Evolutionary conservation across 768 basidiomycete genomes (phyloP).

Genomic region (Xanthoconium stramineum): DNA sequence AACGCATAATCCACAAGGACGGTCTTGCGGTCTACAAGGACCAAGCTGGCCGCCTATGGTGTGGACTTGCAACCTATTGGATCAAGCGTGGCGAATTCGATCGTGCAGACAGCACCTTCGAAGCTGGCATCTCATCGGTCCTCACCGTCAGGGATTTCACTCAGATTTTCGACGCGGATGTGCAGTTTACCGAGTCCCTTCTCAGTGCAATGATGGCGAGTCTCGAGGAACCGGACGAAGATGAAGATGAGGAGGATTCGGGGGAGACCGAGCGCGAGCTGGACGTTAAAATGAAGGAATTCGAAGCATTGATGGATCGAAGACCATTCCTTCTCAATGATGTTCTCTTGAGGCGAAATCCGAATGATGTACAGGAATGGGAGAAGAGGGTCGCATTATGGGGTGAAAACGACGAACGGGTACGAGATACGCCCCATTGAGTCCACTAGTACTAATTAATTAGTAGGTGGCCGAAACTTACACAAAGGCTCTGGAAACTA

Average conservation of each 20-base stretch:
- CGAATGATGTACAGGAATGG: constrained; percentile 99
- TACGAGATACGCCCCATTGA: constrained; percentile 26
- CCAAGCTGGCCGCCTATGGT: constrained; percentile 95
- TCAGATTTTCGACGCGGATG: constrained; percentile 95
- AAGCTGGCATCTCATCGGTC: constrained; percentile 77
- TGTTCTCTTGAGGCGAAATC: constrained; percentile 88
- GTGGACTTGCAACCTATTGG: constrained; percentile 96
- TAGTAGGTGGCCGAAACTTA: constrained; percentile 89
- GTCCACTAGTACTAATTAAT: background rate
- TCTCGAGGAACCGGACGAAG: constrained; percentile 73
- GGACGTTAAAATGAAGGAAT: constrained; percentile 85
- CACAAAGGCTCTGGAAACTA: constrained; percentile 81
- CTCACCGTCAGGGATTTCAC: constrained; percentile 96
- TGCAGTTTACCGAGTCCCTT: constrained; percentile 88
- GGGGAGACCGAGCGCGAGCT: constrained; percentile 80
- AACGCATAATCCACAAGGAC: constrained; percentile 78
- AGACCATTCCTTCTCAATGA: constrained; percentile 96
- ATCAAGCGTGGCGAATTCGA: constrained; percentile 97
- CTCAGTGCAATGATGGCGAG: constrained; percentile 88
- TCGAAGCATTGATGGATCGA: constrained; percentile 92
- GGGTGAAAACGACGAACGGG: constrained; percentile 93
- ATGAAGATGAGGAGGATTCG: constrained; percentile 72
- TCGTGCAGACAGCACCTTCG: constrained; percentile 83
- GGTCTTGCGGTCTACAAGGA: constrained; percentile 91
- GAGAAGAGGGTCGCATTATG: constrained; percentile 94